These are phyloP conservation scores for Sarcocystis neurona DNA, from an alignment of 169 alveolate genomes.

Conservation along the genomic window DNA sequence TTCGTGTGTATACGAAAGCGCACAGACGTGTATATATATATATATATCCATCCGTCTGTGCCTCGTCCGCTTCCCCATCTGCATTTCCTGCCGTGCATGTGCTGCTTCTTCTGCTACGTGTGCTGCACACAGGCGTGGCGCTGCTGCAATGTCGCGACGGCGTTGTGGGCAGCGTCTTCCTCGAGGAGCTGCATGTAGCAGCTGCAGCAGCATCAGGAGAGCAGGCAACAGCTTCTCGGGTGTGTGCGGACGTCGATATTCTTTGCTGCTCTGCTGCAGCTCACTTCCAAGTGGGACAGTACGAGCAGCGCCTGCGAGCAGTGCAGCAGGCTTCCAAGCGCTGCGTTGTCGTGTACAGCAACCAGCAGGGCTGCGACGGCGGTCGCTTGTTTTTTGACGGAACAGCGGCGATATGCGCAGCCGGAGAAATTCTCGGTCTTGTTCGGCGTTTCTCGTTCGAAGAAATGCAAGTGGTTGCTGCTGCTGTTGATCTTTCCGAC, in stretches of 20 bases:
- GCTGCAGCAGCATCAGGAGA: conserved; percentile 74
- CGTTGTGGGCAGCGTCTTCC: conserved; percentile 79
- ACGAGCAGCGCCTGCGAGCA: conserved; percentile 65
- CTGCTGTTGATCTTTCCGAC: conserved; percentile 77
- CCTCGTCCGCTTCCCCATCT: too few species aligned
- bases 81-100: not conserved
- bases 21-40: not conserved
- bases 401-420: conserved; percentile 74
- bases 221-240: conserved; percentile 18
- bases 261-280: conserved; percentile 82
- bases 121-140: conserved; percentile 30
- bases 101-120: not conserved
- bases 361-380: conserved; percentile 88
- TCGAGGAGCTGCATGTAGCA: conserved; percentile 90
- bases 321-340: conserved; percentile 66
- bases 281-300: conserved; percentile 76
- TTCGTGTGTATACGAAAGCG: not conserved
- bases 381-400: conserved; percentile 84
- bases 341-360: conserved; percentile 83
- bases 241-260: conserved; percentile 82
- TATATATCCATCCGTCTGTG: not conserved
- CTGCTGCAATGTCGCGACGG: conserved; percentile 42
- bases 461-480: conserved; percentile 69
- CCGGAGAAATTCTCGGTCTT: conserved; percentile 78
- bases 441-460: conserved; percentile 44